Base-by-base conservation (phyloP, 1,284 basidiomycete species). In the Apiotrichum montevideense region DNA sequence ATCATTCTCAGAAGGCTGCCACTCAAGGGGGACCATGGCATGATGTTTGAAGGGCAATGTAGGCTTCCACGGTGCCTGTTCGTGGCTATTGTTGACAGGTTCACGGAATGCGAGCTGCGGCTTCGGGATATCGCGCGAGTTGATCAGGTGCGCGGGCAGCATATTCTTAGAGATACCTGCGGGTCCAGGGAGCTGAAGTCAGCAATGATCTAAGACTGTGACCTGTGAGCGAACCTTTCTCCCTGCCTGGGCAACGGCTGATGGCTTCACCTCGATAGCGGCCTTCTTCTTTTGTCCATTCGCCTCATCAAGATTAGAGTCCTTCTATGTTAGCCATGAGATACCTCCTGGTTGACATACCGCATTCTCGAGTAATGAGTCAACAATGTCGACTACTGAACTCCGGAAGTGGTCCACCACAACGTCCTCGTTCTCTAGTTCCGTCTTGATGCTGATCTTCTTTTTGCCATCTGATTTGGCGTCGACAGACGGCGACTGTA, bases 361-460 rank as follows among this genome's bases (percentile, higher is more conserved):
- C 4, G 91, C 87, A 55, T 84, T 82, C 74, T 98, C 95, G 55
- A 96, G 77, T 55, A 97, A 73, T 41, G 83, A 81, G 73, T 98
- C 95, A 77, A 96, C 83, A 0, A 84, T 79, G 70, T 94, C 90
- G 14, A 90, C 86, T 0, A 95, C 82, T 35, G 66, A 62, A 21
- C 83, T 79, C 61, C 86, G 82, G 72, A 92, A 96, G 62, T 83
- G 83, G 70, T 95, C 91, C 29, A 86, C 76, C 1, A 94, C 80
- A 75, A 93, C 87, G 62, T 93, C 90, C 65, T 87, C 82, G 55
- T 80, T 82, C 60, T 82, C 79, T 52, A 88, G 21, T 21, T 21
- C 21, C 21, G 21, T 21, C 21, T 21, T 21, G 21, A 21, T 21
- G 48, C 65, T 67, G 33, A 70, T 67, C 35, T 64, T 58, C 3